Conservation (phyloP, 805 yeast species). For the Priceomyces carsonii region DNA sequence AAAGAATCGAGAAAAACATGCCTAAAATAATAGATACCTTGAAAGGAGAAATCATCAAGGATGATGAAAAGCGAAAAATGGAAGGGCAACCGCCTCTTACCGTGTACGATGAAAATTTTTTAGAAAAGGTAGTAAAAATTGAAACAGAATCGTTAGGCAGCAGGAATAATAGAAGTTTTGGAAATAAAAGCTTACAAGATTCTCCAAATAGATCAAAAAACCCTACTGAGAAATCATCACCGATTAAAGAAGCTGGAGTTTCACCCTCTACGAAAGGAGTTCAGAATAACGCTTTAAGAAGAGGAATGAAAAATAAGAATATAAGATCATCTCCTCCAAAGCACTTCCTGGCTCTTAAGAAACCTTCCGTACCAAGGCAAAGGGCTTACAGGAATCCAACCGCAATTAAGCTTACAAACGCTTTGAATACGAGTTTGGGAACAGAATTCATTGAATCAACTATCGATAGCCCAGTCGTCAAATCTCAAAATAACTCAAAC, state of each 20-base stretch:
- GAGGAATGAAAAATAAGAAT: not conserved
- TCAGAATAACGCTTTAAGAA: not conserved
- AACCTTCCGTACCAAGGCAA: conserved; percentile 4
- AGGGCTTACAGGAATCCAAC: conserved; percentile 12
- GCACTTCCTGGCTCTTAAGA: not conserved
- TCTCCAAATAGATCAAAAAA: conserved; percentile 5
- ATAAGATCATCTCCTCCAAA: not conserved
- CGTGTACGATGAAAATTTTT: conserved; percentile 52
- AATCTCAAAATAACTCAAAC: conserved; percentile 5
- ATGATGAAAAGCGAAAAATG: conserved; percentile 38
- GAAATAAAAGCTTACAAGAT: conserved; percentile 3
- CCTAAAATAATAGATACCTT: conserved; percentile 64
- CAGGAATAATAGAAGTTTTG: conserved; percentile 4
- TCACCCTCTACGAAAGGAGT: conserved; percentile 9
- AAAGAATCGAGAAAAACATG: conserved; percentile 61
- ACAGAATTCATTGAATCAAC: conserved; percentile 9
- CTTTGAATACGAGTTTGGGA: conserved; percentile 11
- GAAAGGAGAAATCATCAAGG: conserved; percentile 45
- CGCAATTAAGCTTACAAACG: conserved; percentile 11
- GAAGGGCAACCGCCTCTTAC: conserved; percentile 22
- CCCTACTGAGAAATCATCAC: conserved; percentile 9
- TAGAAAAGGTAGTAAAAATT: conserved; percentile 34
- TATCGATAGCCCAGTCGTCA: conserved; percentile 10
- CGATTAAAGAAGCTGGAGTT: conserved; percentile 6
- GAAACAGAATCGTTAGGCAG: conserved; percentile 22